phyloP scores from a whole-genome alignment of 768 basidiomycete species.

The Candolleomyces eurysporus region DNA sequence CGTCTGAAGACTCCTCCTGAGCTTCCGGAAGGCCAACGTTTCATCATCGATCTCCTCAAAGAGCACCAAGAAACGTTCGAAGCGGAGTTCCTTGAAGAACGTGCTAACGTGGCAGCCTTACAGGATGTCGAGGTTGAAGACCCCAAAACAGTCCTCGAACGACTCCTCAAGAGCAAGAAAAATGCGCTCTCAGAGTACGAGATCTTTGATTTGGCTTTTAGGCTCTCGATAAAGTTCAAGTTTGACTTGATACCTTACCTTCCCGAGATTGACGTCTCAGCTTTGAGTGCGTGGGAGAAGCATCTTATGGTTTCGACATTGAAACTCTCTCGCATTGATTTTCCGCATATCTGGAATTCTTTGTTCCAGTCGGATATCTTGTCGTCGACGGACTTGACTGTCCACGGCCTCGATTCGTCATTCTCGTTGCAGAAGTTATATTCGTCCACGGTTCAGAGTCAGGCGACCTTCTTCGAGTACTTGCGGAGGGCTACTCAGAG shows the following conservation, averaged over 20 bases:
- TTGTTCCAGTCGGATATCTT: slow-evolving; percentile 61
- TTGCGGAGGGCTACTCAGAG: slow-evolving; percentile 53
- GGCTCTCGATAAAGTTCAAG: slow-evolving; percentile 41
- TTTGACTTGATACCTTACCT: slow-evolving; percentile 47
- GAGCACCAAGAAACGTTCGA: slow-evolving; percentile 46
- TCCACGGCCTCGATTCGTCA: slow-evolving; percentile 48
- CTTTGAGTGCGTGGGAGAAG: slow-evolving; percentile 52
- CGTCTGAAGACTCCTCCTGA: slow-evolving; percentile 51
- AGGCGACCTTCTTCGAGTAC: slow-evolving; percentile 61
- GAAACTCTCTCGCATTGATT: slow-evolving; percentile 34
- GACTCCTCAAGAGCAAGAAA: slow-evolving; percentile 49
- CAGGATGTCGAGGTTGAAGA: slow-evolving; percentile 28
- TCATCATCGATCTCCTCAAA: slow-evolving; percentile 53
- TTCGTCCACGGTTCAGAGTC: slow-evolving; percentile 50
- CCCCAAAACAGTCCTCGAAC: slow-evolving; percentile 39
- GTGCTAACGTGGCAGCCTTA: slow-evolving; percentile 17
- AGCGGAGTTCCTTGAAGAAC: slow-evolving; percentile 33
- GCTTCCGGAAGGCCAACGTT: slow-evolving; percentile 31
- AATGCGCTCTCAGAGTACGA: slow-evolving; percentile 62
- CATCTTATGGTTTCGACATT: slow-evolving; percentile 46
- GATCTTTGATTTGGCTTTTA: slow-evolving; percentile 49
- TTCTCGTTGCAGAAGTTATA: slow-evolving; percentile 61
- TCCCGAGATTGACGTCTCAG: slow-evolving; percentile 54
- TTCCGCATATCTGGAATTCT: slow-evolving; percentile 62
- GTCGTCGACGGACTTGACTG: slow-evolving; percentile 46